Conservation (phyloP, 768 basidiomycete genomes). For the Lyophyllum atratum region DNA sequence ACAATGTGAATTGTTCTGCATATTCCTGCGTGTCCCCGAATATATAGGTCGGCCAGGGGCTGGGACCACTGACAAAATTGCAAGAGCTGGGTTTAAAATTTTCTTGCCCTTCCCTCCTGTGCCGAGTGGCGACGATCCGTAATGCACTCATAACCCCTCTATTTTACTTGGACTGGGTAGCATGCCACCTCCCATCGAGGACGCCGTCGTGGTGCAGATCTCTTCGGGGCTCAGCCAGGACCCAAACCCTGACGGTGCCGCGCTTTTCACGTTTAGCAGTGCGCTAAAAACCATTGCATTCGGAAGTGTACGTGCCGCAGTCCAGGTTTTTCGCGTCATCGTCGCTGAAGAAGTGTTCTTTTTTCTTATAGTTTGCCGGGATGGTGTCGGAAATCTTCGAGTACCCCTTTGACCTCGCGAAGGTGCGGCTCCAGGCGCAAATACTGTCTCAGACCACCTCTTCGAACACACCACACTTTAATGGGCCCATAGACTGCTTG, state of each 20-base stretch:
- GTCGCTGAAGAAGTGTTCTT: neutral
- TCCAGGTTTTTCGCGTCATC: neutral
- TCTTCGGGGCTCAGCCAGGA: neutral
- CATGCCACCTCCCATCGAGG: conserved; percentile 18
- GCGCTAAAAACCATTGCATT: conserved; percentile 49
- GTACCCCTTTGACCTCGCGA: conserved; percentile 91
- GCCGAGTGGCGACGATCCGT: neutral
- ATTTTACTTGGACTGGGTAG: neutral
- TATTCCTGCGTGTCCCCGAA: no score
- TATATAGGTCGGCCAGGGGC: no score
- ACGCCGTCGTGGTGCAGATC: conserved; percentile 9
- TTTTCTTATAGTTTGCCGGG: conserved; percentile 60
- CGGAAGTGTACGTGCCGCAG: conserved; percentile 42
- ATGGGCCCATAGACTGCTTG: conserved; percentile 89
- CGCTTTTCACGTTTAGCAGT: conserved; percentile 14
- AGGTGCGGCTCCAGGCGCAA: conserved; percentile 89
- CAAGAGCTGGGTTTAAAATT: conserved; percentile 1
- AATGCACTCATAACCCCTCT: conserved; percentile 3
- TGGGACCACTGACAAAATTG: neutral
- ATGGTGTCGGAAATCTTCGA: conserved; percentile 88
- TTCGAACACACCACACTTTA: conserved; percentile 57
- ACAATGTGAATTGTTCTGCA: no score
- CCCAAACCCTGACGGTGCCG: conserved; percentile 2
- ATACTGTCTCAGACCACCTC: conserved; percentile 53
- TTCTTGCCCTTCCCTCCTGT: neutral